Conservation (phyloP, 805 yeast genomes). For the Pichia ethanolica region DNA sequence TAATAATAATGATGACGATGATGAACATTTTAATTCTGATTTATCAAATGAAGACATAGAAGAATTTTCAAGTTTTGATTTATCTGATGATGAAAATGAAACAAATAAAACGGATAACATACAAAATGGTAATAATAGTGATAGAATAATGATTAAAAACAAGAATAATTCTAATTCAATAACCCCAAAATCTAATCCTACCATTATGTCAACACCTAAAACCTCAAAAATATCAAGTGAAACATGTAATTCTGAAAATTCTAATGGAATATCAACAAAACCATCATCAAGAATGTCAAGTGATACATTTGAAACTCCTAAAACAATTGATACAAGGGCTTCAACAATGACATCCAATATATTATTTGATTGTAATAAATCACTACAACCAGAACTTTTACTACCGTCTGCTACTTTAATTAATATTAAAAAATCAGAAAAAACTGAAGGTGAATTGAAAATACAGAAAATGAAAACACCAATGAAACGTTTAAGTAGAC, state of each 20-base stretch:
- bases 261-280: background rate
- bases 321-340: constrained; percentile 7
- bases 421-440: background rate
- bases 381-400: background rate
- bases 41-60: constrained; percentile 3
- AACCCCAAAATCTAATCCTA: background rate
- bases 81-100: constrained; percentile 7
- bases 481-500: constrained; percentile 3
- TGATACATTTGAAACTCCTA: constrained; percentile 9
- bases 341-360: constrained; percentile 8
- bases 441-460: background rate
- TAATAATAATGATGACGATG: background rate
- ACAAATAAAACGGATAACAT: too few species aligned
- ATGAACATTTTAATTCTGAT: background rate
- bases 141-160: background rate
- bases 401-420: background rate
- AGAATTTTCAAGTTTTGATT: constrained; percentile 14
- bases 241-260: background rate
- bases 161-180: background rate
- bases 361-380: background rate
- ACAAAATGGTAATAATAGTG: background rate
- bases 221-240: background rate
- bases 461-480: background rate
- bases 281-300: constrained; percentile 11
- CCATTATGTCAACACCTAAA: constrained; percentile 6